Percentiles rank a stretch among this genome's conserved stretches.
Conservation (phyloP, 306 rosid species). For the Pueraria montana region DNA sequence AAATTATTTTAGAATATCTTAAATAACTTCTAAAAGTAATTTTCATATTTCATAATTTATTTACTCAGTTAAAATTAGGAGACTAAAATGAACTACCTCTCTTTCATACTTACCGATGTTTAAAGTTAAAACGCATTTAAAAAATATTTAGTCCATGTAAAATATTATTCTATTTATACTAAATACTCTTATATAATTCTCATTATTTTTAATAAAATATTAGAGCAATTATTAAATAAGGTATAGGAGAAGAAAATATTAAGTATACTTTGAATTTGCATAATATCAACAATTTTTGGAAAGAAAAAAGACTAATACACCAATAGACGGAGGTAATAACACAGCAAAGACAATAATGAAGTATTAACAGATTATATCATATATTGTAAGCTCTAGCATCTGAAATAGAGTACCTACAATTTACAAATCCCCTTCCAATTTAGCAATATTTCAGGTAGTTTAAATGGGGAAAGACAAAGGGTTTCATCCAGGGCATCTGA, state of each 20-base stretch:
- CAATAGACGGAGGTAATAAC: not conserved
- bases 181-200: not conserved
- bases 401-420: conserved; percentile 14
- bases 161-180: not conserved
- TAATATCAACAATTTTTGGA: no score
- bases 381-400: conserved; percentile 24
- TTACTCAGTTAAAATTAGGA: not conserved
- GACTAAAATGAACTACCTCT: not conserved
- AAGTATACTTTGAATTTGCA: not conserved
- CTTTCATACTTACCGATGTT: not conserved
- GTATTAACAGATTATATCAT: not conserved
- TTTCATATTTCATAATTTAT: not conserved
- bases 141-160: not conserved
- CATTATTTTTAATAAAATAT: not conserved
- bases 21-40: not conserved
- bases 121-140: not conserved
- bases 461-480: not conserved
- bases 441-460: conserved; percentile 4
- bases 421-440: conserved; percentile 41
- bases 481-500: not conserved
- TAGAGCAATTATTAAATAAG: not conserved
- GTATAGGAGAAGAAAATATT: not conserved
- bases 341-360: not conserved
- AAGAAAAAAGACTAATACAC: no score
- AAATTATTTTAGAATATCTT: not conserved